Evolutionary conservation across 2,329 filamentous ascomycete species (phyloP).

Genomic region (Volutella citrinella): DNA sequence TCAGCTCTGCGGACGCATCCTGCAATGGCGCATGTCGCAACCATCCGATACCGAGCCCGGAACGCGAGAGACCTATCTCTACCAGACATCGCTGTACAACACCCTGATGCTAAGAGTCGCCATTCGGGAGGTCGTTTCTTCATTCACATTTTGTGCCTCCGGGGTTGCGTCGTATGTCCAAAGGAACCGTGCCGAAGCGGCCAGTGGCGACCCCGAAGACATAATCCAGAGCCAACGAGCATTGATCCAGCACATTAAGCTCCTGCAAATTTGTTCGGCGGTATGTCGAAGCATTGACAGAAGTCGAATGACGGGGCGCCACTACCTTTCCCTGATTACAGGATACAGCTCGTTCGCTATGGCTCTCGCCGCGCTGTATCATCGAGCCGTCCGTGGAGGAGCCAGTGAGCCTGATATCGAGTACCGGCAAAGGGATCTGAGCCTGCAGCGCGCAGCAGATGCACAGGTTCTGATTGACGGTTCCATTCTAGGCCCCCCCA

Average conservation of each 20-base stretch:
- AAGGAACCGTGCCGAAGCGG: too few species aligned
- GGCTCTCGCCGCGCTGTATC: neutral
- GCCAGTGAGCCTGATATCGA: too few species aligned
- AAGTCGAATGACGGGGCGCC: neutral
- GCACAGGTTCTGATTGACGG: too few species aligned
- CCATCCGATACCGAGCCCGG: neutral
- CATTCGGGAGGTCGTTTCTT: neutral
- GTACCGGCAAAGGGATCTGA: too few species aligned
- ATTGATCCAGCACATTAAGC: neutral
- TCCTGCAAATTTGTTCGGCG: neutral
- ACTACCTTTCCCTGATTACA: neutral
- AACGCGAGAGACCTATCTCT: neutral
- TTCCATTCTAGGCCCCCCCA: too few species aligned
- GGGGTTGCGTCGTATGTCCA: too few species aligned
- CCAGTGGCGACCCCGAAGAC: too few species aligned
- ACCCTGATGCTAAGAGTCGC: neutral
- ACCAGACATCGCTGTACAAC: neutral
- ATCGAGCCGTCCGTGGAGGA: neutral
- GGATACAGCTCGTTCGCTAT: neutral
- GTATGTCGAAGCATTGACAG: neutral
- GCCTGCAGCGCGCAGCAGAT: too few species aligned
- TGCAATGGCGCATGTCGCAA: neutral
- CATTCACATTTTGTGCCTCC: too few species aligned
- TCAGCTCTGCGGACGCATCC: neutral
- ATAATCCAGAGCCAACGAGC: too few species aligned